Evolutionary conservation across 805 yeast species (phyloP), one percentile per base, ranked within the genome.

Genomic region (Wickerhamia fluorescens): DNA sequence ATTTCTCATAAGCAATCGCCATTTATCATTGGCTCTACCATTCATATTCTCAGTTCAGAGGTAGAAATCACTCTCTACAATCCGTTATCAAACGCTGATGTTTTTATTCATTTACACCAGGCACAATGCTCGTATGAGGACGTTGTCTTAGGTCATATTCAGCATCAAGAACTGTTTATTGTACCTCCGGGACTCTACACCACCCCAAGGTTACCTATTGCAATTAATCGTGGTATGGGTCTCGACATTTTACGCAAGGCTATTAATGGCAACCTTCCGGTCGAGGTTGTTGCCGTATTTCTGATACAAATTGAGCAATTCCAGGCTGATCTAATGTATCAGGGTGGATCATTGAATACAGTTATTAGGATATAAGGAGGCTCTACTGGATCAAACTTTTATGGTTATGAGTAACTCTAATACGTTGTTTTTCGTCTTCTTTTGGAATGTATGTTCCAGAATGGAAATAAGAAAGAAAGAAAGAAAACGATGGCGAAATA

Each of bases 31-130:
- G 66, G 61, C 10, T 61, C 73, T 4, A 70, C 71, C 0, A 66
- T 76, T 52, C 80, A 76, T 46, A 38, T 76, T 3, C 52, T 75
- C 51, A 53, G 68, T 0, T 68, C 77, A 1, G 75, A 73, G 25
- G 59, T 73, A 4, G 78, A 74, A 39, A 43, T 76, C 32, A 64
- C 67, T 1, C 54, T 75, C 0, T 71, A 45, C 47, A 76, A 76
- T 39, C 84, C 84, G 2, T 40, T 76, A 1, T 31, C 37, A 4
- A 74, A 76, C 40, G 46, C 59, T n/a, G 67, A 60, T 10, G 49
- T 71, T 1, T 41, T 50, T n/a, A 49, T 71, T 9, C 52, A 51
- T 7, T 50, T 76, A 12, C 34, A 56, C 12, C 58, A 58, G 21
- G 78, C 72, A 2, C 59, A 56, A 29, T 81, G 80, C 0, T 53